Conservation (phyloP, 106 monocot genomes). For the Amphibolis antarctica region DNA sequence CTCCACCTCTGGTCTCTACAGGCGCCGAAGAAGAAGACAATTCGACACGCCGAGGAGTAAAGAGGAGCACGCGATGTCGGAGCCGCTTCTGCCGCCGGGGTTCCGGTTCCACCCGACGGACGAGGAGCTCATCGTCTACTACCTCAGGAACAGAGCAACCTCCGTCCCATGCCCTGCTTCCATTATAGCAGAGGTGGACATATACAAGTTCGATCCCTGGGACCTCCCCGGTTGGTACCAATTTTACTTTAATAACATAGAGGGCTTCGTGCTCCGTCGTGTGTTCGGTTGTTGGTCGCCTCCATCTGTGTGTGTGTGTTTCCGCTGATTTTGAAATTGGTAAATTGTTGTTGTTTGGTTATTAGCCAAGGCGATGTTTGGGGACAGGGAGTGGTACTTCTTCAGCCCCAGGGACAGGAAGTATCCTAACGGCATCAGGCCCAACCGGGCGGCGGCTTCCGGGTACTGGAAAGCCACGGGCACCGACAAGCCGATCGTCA, state of each 20-base stretch:
- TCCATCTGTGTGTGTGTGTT: too few species aligned
- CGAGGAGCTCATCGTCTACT: conserved; percentile 23
- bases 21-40: background rate
- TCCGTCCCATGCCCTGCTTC: conserved; percentile 12
- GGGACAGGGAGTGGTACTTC: conserved; percentile 75
- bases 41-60: background rate
- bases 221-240: conserved; percentile 10
- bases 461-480: conserved; percentile 28
- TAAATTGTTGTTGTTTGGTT: background rate
- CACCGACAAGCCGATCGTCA: conserved; percentile 18
- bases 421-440: conserved; percentile 77
- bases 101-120: conserved; percentile 24
- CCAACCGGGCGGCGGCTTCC: conserved; percentile 37
- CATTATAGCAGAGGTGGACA: conserved; percentile 23
- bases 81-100: conserved; percentile 10
- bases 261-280: too few species aligned
- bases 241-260: too few species aligned
- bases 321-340: background rate
- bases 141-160: conserved; percentile 14
- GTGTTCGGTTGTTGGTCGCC: too few species aligned
- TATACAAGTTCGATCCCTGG: conserved; percentile 27
- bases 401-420: conserved; percentile 82
- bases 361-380: conserved; percentile 11
- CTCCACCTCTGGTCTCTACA: background rate
- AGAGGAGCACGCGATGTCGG: background rate